phyloP scores from a whole-genome alignment of 352 stramenopile species.

The Phytopythium sindhum region DNA sequence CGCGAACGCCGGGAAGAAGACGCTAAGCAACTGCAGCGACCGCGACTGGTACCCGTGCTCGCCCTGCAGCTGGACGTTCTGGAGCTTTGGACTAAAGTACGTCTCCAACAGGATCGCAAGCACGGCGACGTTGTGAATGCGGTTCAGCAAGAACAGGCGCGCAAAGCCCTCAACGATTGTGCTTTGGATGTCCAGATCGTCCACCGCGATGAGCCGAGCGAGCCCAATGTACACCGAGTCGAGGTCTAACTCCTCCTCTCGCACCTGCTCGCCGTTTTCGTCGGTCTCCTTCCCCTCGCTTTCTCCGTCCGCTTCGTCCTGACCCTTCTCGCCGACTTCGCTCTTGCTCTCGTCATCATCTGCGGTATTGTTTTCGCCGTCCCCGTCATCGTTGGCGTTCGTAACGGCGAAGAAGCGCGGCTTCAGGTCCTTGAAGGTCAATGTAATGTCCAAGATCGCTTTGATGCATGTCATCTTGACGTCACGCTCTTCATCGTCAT shows the following conservation, averaged over 20 bases:
- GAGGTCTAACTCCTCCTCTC: constrained; percentile 41
- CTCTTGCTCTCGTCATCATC: background rate
- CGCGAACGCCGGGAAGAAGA: constrained; percentile 74
- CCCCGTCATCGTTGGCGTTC: constrained; percentile 2
- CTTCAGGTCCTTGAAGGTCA: constrained; percentile 57
- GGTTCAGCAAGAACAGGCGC: constrained; percentile 71
- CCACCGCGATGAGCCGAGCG: constrained; percentile 41
- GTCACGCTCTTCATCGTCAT: constrained; percentile 71
- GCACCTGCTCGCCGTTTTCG: background rate
- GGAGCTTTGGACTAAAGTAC: constrained; percentile 62
- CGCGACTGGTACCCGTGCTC: constrained; percentile 63
- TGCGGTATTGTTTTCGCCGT: background rate
- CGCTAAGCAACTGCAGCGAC: constrained; percentile 63
- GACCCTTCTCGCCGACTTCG: constrained; percentile 9
- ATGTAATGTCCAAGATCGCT: constrained; percentile 63
- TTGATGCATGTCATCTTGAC: constrained; percentile 77
- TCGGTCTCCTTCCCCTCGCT: constrained; percentile 18
- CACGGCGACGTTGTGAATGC: constrained; percentile 58
- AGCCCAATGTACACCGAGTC: constrained; percentile 61
- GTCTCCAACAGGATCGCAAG: constrained; percentile 66
- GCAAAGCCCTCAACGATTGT: constrained; percentile 77
- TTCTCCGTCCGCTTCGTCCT: constrained; percentile 21
- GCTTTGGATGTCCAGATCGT: constrained; percentile 70
- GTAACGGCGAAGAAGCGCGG: constrained; percentile 39
- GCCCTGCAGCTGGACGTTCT: constrained; percentile 44